Evolutionary conservation across 2,329 filamentous ascomycete species (phyloP), one percentile per base, ranked within the genome.

Genomic region (Diplocarpon rosae): DNA sequence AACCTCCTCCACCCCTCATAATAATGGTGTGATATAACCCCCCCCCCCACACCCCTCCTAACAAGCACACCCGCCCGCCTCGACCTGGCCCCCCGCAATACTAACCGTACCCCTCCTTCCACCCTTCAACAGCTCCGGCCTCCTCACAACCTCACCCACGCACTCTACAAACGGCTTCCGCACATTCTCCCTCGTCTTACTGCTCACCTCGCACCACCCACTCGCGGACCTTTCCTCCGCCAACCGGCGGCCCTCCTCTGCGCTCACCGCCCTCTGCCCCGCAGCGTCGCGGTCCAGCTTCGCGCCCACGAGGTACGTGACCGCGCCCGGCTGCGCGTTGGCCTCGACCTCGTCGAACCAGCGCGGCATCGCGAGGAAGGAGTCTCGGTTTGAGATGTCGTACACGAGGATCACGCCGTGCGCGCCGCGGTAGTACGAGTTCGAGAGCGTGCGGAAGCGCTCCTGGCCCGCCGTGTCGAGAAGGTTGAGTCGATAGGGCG

Each of bases 341-440:
- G 60, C 57, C 53, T 71, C 67, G 6, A 68, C 72, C 56, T 76
- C 72, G 36, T 71, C 67, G 51, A 73, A 72, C 72, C 72, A 76
- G 39, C 64, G 62, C 37, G 71, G 69, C 69, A 76, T 71, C 39
- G 66, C 65, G 17, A 66, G 56, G 54, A 76, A 76, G 45, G 66
- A 70, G 39, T 70, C 67, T 28, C 70, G 60, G 59, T 83, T 79
- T 24, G 85, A 81, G 47, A 96, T 72, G 64, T 98, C 92, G 72
- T 96, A 98, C 52, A 96, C 80, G 48, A 98, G 74, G 40, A 98
- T 83, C n/a, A 90, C 90, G 54, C 90, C 92, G 4, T 92, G 90
- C 1, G 92, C 92, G 52, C 90, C 90, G 59, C 92, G 83, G 65
- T 98, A 96, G 68, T 96, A 98, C 36, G 85, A 92, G 52, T 92